These are phyloP conservation scores for Fusarium palustre DNA, from an alignment of 2,329 filamentous ascomycete genomes.

Conservation along the genomic window DNA sequence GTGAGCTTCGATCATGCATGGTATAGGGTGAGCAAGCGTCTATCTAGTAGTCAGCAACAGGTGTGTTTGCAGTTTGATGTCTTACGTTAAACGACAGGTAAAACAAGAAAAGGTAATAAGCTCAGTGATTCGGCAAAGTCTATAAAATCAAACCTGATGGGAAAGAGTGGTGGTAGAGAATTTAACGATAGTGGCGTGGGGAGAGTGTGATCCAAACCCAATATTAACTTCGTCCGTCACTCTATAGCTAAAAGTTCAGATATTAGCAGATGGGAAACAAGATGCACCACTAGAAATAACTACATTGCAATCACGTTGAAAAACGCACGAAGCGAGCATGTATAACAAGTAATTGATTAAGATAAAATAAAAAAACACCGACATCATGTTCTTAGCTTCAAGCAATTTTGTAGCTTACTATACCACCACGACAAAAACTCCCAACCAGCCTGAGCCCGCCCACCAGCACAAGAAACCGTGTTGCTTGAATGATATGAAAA, in stretches of 20 bases:
- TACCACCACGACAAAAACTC: not conserved
- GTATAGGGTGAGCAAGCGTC: conserved; percentile 5
- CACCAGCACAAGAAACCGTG: conserved; percentile 12
- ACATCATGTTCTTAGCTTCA: not conserved
- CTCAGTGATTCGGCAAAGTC: too few species aligned
- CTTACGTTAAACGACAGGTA: not conserved
- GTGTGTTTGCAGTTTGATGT: not conserved
- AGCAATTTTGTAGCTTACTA: conserved; percentile 23
- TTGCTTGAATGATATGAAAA: conserved; percentile 14
- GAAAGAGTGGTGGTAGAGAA: not conserved
- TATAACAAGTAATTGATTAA: not conserved
- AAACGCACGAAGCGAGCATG: not conserved
- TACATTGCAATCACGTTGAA: too few species aligned
- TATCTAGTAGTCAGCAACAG: not conserved
- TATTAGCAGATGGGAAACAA: not conserved
- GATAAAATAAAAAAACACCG: not conserved
- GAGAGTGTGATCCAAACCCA: too few species aligned
- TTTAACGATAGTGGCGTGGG: too few species aligned
- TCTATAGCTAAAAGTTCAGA: too few species aligned
- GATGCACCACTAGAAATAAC: not conserved
- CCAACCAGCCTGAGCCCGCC: conserved; percentile 16
- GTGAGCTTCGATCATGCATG: not conserved
- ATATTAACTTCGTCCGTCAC: too few species aligned
- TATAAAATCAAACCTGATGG: not conserved
- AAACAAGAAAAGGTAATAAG: not conserved